phyloP scores from a whole-genome alignment of 352 stramenopile species.

The Phytophthora ramorum region DNA sequence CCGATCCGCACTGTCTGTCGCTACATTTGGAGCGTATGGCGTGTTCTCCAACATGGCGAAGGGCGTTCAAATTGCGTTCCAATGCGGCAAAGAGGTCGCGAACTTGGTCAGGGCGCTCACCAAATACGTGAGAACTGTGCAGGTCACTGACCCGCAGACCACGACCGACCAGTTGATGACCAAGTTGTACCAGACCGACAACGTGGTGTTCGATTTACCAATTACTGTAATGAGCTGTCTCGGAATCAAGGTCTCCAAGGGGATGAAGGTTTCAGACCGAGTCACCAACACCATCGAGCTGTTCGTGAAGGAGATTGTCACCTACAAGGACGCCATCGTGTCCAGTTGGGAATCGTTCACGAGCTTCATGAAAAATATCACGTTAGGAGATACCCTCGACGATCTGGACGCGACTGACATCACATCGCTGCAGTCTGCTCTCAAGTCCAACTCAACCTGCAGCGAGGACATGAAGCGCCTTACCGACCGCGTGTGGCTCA shows the following conservation, averaged over 20 bases:
- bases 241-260: constrained; percentile 32
- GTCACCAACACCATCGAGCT: constrained; percentile 34
- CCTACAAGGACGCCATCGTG: constrained; percentile 15
- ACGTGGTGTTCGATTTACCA: constrained; percentile 50
- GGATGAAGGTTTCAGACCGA: constrained; percentile 29
- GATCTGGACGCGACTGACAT: constrained; percentile 29
- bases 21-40: constrained; percentile 57
- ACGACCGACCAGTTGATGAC: constrained; percentile 46
- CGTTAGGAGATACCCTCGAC: constrained; percentile 18
- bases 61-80: constrained; percentile 47
- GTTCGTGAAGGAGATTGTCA: constrained; percentile 38
- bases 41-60: constrained; percentile 43
- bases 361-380: constrained; percentile 29
- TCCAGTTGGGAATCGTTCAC: constrained; percentile 16
- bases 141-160: constrained; percentile 39
- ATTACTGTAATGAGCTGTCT: constrained; percentile 51
- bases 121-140: constrained; percentile 40
- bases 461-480: constrained; percentile 46
- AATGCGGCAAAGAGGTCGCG: constrained; percentile 54
- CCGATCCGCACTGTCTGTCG: constrained; percentile 46
- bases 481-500: constrained; percentile 39
- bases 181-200: constrained; percentile 43
- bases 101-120: constrained; percentile 43
- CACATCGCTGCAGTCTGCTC: constrained; percentile 31
- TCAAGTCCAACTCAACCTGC: constrained; percentile 44